A percentile compares a stretch with the other conserved stretches of the same genome.
Evolutionary conservation across 352 stramenopile genomes (phyloP).

Genomic region (Pythium aristosporum): DNA sequence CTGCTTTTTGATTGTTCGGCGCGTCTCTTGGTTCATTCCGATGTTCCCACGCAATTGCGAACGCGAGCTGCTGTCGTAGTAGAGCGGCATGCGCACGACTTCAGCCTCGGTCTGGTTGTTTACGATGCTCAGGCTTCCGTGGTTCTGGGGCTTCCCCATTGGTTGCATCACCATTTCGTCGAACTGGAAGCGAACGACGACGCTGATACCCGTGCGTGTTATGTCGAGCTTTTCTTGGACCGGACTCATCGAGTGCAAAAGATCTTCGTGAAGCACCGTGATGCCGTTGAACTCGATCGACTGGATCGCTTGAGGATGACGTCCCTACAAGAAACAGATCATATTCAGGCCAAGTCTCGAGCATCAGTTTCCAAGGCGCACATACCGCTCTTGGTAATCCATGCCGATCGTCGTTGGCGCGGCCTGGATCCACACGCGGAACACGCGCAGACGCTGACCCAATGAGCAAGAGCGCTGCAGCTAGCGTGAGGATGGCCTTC

Average conservation of each 20-base stretch:
- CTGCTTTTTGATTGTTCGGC: constrained; percentile 9
- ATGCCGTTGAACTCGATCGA: constrained; percentile 30
- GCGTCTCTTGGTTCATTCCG: constrained; percentile 10
- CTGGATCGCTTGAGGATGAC: constrained; percentile 17
- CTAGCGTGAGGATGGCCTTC: not conserved
- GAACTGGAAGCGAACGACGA: constrained; percentile 24
- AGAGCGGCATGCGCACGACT: constrained; percentile 15
- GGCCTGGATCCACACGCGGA: not conserved
- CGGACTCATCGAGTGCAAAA: constrained; percentile 23
- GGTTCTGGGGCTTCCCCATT: constrained; percentile 9
- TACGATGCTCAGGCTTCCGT: constrained; percentile 17
- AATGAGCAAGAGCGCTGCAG: not conserved
- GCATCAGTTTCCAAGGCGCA: not conserved
- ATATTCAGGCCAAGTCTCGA: not conserved
- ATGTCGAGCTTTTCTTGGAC: constrained; percentile 26
- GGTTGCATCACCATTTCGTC: constrained; percentile 20
- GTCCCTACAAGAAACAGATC: constrained; percentile 2
- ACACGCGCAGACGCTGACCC: not conserved
- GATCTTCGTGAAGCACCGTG: constrained; percentile 22
- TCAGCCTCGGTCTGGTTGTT: constrained; percentile 20
- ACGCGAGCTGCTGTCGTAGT: constrained; percentile 6
- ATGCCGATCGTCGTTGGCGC: not conserved
- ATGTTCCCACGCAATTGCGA: constrained; percentile 15
- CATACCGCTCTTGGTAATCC: constrained; percentile 14
- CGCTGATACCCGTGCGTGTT: constrained; percentile 9